Percentiles rank a stretch among this genome's conserved stretches.
Evolutionary conservation across 2,329 filamentous ascomycete species (phyloP).

Genomic region (Ceratocystiopsis sp.): DNA sequence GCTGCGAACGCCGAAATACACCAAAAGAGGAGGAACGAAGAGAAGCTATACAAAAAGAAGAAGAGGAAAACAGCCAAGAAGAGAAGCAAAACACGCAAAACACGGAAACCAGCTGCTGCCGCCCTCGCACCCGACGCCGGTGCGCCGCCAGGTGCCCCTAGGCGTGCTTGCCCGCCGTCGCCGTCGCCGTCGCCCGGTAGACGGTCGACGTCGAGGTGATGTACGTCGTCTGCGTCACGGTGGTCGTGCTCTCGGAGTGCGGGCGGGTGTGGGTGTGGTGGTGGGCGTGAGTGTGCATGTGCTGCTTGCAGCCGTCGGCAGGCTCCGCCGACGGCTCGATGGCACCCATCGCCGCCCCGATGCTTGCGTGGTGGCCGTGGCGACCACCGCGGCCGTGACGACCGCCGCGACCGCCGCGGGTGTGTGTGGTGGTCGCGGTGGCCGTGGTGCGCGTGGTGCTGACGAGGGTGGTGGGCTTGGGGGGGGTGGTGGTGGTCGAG

Average conservation of each 20-base stretch:
- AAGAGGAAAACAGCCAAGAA: background rate
- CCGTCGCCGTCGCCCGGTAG: background rate
- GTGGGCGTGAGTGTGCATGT: background rate
- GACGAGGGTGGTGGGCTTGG: too few species aligned
- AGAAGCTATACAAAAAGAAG: background rate
- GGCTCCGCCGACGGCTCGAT: background rate
- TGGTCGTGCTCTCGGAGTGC: background rate
- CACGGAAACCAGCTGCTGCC: too few species aligned
- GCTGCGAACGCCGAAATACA: background rate
- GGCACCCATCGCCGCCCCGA: too few species aligned
- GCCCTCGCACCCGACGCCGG: background rate
- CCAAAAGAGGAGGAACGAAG: background rate
- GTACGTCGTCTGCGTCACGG: background rate
- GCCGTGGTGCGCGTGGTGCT: too few species aligned
- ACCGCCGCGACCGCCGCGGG: too few species aligned
- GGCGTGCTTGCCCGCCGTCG: background rate
- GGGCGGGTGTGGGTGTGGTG: background rate
- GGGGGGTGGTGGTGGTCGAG: too few species aligned
- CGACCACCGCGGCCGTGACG: too few species aligned
- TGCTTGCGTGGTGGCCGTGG: too few species aligned
- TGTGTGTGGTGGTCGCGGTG: too few species aligned
- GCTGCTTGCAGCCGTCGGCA: background rate
- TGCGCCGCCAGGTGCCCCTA: background rate
- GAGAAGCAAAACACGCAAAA: background rate
- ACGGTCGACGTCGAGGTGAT: slow-evolving; percentile 3